Conservation (phyloP, 108 stramenopile genomes). For the Pseudonitzschia pungens region DNA sequence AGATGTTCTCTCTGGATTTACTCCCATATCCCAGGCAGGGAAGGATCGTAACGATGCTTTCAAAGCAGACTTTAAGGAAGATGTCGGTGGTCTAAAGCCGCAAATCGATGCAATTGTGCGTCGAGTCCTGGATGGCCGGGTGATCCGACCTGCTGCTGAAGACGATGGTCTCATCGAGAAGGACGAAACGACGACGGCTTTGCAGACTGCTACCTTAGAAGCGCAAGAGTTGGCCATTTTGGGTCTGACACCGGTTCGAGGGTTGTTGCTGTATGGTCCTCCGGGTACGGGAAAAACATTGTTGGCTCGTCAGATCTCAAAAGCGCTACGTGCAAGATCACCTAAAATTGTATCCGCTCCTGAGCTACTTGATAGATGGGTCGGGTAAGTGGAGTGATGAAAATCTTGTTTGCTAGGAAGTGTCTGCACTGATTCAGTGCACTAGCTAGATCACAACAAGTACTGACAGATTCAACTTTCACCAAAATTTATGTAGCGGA, state of each 20-base stretch:
- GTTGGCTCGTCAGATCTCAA: conserved; percentile 63
- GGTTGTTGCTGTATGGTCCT: conserved; percentile 81
- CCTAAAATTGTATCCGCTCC: conserved; percentile 94
- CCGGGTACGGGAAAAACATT: conserved; percentile 73
- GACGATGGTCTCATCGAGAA: conserved; percentile 13
- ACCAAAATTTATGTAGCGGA: conserved; percentile 31
- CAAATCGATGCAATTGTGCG: conserved; percentile 82
- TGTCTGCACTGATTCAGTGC: no score
- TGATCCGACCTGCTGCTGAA: conserved; percentile 52
- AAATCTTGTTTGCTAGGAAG: not conserved
- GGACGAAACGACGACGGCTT: conserved; percentile 36
- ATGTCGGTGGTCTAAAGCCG: conserved; percentile 64
- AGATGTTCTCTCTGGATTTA: conserved; percentile 28
- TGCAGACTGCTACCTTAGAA: conserved; percentile 42
- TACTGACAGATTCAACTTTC: not conserved
- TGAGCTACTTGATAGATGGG: conserved; percentile 97
- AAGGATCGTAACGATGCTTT: conserved; percentile 67
- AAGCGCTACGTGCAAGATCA: conserved; percentile 82
- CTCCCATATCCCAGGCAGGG: conserved; percentile 49
- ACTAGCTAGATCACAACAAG: not conserved
- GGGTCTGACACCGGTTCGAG: conserved; percentile 83
- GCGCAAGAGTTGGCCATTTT: conserved; percentile 72
- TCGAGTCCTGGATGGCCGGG: conserved; percentile 70
- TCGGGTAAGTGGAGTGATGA: conserved; percentile 46
- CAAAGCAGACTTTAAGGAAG: conserved; percentile 46